Evolutionary conservation across 139 green algal species (phyloP), one percentile per base, ranked within the genome.

Genomic region (Yamagishiella unicocca): DNA sequence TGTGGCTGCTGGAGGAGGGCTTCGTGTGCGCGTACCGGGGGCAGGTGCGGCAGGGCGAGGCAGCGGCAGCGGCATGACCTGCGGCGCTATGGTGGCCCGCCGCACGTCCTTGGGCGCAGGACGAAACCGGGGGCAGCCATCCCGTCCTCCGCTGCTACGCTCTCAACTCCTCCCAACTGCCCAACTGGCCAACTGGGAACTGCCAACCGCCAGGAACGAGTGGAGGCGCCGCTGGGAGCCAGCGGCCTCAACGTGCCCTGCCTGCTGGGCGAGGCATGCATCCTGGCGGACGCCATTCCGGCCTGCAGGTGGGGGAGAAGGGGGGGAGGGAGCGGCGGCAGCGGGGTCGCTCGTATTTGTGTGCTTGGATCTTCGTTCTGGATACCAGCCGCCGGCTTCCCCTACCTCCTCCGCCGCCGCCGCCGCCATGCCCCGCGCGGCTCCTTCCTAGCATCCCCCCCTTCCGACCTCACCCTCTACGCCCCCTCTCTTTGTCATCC

Each of bases 1-100:
- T 85, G 61, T 85, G 61, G 61, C 40, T 85, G 61, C 61, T 75
- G 61, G 79, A 85, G 62, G 43, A 85, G 62, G 79, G 79, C 7
- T 37, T 43, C 29, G 61, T 85, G 61, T 17, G 31, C 35, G 79
- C 79, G 9, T 4, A 42, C 21, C 24, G 78, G 1, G 61, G 61
- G 4, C 27, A 74, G 76, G 76, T 83, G 37, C n/a, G 76, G n/a
- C n/a, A n/a, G n/a, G n/a, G n/a, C n/a, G n/a, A n/a, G n/a, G n/a
- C n/a, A n/a, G n/a, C n/a, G n/a, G n/a, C n/a, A n/a, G n/a, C n/a
- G n/a, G n/a, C n/a, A n/a, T n/a, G n/a, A n/a, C n/a, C n/a, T n/a
- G n/a, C n/a, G n/a, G n/a, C n/a, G n/a, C n/a, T n/a, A n/a, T n/a
- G n/a, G n/a, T n/a, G n/a, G n/a, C n/a, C n/a, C n/a, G n/a, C n/a